phyloP scores from a whole-genome alignment of 257 asterid genomes.

The Solanum bukasovii region DNA sequence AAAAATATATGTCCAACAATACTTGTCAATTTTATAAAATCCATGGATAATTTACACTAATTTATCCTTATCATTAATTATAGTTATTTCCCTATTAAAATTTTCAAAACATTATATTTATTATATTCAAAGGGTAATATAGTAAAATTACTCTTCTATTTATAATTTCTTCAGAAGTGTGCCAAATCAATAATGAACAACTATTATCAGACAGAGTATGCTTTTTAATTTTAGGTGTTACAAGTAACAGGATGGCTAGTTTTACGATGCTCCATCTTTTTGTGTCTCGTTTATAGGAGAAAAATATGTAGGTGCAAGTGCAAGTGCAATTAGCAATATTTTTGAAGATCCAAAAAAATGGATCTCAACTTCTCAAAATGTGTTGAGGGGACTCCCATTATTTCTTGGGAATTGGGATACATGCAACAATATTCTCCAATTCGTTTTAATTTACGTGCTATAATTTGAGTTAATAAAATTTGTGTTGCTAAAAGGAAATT shows the following conservation, averaged over 20 bases:
- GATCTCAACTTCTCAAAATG: neutral
- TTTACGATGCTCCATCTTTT: neutral
- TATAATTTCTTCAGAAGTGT: too few species aligned
- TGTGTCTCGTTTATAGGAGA: neutral
- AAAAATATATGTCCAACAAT: too few species aligned
- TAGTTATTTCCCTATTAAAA: too few species aligned
- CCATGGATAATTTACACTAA: too few species aligned
- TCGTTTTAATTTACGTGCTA: neutral
- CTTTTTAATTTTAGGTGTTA: too few species aligned
- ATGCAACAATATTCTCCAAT: neutral
- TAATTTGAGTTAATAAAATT: neutral
- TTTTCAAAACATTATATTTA: too few species aligned
- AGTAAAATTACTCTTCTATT: too few species aligned
- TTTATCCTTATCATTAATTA: too few species aligned
- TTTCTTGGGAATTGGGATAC: neutral
- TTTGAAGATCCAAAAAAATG: neutral
- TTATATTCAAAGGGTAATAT: too few species aligned
- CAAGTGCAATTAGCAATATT: neutral
- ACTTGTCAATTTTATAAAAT: too few species aligned
- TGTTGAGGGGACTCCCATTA: neutral
- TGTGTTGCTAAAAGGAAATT: accelerated
- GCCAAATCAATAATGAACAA: accelerated
- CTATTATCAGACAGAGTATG: accelerated
- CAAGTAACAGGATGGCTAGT: neutral
- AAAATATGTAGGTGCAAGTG: neutral